Evolutionary conservation across 202 grass and related monocot species (phyloP), one percentile per base, ranked within the genome.

Genomic region (Setaria viridis): DNA sequence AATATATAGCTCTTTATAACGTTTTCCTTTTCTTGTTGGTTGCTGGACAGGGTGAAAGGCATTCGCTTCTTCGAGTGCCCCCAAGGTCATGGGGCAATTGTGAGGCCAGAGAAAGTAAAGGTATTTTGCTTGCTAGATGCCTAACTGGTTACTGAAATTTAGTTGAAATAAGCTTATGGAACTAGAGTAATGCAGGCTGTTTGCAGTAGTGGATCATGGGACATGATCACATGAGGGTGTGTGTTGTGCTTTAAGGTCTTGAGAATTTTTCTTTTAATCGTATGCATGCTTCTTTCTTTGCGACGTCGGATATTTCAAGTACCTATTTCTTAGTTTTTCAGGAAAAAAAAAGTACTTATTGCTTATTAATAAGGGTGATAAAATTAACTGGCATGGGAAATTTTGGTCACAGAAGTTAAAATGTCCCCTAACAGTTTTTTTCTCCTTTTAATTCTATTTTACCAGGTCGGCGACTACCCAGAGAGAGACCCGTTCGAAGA

Each of bases 401-500:
- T 46, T 47, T 47, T 33, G 13, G 25, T 33, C 14, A 10, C 47
- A 67, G 62, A 66, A 80, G 20, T 54, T 17, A 50, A 39, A 39
- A 20, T 65, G 47, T 88, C 70, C 41, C 19, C 75, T 0, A 64
- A 41, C 50, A 70, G 62, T 32, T 65, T 25, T 39, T 39, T 39
- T 39, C 5, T 39, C 37, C 37, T 39, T 14, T n/a, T 10, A 6
- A 29, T 8, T 30, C 42, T 71, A 12, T 14, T 14, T 54, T 90
- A 66, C 55, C 85, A 98, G 95, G 88, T 95, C 41, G 95, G 95
- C 0, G 86, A 92, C 81, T 95, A 92, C 57, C 95, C 89, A 4
- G 95, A 98, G 84, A 92, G 93, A 81, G 95, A 98, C 81, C 95
- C 84, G 43, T 98, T 98, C 70, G 95, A 98, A 89, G 95, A 98